Percentiles rank a stretch among this genome's conserved stretches.
Conservation (phyloP, 2,329 filamentous ascomycete species). For the Thermoascus crustaceus region DNA sequence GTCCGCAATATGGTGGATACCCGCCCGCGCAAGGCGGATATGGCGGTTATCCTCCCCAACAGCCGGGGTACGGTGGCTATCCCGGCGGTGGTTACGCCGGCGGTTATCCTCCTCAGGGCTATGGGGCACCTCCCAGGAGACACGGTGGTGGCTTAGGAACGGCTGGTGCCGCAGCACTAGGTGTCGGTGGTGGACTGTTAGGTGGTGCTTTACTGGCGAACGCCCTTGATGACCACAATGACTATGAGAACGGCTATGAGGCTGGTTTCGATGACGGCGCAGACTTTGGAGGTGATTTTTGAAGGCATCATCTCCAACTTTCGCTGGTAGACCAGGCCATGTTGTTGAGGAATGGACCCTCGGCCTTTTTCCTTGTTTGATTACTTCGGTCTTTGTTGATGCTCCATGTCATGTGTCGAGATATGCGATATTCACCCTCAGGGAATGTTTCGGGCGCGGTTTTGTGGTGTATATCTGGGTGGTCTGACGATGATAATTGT, state of each 20-base stretch:
- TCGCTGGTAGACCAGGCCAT: no score
- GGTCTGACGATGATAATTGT: no score
- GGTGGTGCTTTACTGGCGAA: constrained; percentile 66
- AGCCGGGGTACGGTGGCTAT: constrained; percentile 16
- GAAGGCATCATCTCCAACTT: background rate
- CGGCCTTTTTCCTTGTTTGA: background rate
- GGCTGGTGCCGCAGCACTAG: constrained; percentile 65
- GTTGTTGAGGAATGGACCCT: no score
- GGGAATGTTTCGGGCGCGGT: no score
- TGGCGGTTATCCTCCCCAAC: constrained; percentile 8
- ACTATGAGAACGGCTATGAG: constrained; percentile 31
- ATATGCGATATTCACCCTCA: no score
- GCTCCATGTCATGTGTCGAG: no score
- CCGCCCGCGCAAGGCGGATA: constrained; percentile 1
- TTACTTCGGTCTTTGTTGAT: no score
- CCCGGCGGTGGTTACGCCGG: constrained; percentile 19
- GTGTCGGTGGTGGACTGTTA: constrained; percentile 70
- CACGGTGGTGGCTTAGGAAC: constrained; percentile 53
- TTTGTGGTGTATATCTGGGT: no score
- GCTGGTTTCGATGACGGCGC: constrained; percentile 18
- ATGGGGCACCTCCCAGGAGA: constrained; percentile 10
- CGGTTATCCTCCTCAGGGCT: constrained; percentile 5
- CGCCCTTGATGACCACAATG: constrained; percentile 56
- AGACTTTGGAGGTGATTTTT: constrained; percentile 21
- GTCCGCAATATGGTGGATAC: constrained; percentile 3